Evolutionary conservation across 2,329 filamentous ascomycete genomes (phyloP), one percentile per base, ranked within the genome.

Genomic region (Helminthosporium solani): DNA sequence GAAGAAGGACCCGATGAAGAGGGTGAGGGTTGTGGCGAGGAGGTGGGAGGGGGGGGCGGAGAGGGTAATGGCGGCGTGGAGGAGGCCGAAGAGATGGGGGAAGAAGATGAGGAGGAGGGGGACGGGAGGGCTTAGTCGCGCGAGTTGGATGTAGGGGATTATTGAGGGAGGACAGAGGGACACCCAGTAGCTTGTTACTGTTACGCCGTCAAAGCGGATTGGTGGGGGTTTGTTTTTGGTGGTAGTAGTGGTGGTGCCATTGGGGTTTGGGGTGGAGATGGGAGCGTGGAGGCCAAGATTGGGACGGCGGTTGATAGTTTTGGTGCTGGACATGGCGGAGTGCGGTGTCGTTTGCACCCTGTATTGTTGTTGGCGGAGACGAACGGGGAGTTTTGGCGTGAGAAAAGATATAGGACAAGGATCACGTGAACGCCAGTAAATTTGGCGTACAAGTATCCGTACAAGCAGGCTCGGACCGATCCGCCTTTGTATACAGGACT

Each of bases 31-130:
- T 15, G 46, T 21, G 8, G 15, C 28, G 12, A 49, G 37, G 21
- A 59, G 11, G 39, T 44, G 40, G 30, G 45, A 43, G 16, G 27
- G 27, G 20, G 42, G 38, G 33, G 12, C 30, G 25, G n/a, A 33
- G 15, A 16, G 16, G 12, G 40, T 18, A 36, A 33, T 28, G 2
- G 73, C 74, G 21, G 71, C 70, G 3, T 55, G 20, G 62, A 66
- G 50, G 70, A 74, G 47, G 71, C 73, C 18, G 70, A 64, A 20
- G 61, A 71, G 30, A 59, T 62, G 25, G 67, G 69, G 34, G 67
- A 70, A 45, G 68, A n/a, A 81, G 36, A 80, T 72, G 46, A 76
- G 76, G 53, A 2, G 76, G 78, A 31, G 75, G 76, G 48, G 79
- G 73, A 40, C 35, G 21, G 46, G 54, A 33, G 46, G 46, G 20